These are phyloP conservation scores for Sarocladium strictum DNA, from an alignment of 2,329 filamentous ascomycete species.

Conservation along the genomic window DNA sequence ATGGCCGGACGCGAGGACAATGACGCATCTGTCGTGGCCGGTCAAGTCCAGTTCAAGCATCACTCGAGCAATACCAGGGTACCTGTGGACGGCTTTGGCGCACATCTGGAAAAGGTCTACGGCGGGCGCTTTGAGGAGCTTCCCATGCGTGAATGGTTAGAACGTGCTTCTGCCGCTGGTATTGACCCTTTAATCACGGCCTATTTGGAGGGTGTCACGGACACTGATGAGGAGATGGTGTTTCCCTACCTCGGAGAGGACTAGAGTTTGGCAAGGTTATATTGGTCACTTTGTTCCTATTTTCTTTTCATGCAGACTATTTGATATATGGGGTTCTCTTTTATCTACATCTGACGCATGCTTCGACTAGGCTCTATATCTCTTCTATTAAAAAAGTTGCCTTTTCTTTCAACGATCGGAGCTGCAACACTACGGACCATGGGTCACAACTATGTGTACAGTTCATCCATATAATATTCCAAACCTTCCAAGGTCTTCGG, in stretches of 20 bases:
- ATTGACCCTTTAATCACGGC: conserved; percentile 15
- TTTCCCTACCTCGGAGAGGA: conserved; percentile 14
- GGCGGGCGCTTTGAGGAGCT: conserved; percentile 12
- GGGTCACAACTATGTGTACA: too few species aligned
- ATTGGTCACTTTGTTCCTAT: not conserved
- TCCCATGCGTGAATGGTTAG: conserved; percentile 10
- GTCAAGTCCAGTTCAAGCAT: conserved; percentile 11
- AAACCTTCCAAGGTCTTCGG: too few species aligned
- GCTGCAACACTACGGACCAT: too few species aligned
- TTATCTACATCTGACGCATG: not conserved
- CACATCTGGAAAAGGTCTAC: conserved; percentile 12
- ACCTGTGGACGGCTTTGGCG: conserved; percentile 11
- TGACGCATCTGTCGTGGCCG: not conserved
- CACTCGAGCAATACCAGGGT: conserved; percentile 14
- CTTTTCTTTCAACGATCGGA: too few species aligned
- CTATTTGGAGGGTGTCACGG: conserved; percentile 13
- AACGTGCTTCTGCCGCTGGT: conserved; percentile 11
- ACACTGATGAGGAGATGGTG: conserved; percentile 12
- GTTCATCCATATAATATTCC: too few species aligned
- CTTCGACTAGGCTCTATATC: not conserved
- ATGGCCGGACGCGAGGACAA: not conserved
- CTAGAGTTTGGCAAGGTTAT: not conserved
- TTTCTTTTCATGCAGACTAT: not conserved
- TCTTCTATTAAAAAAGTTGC: not conserved
- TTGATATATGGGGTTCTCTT: not conserved